These are phyloP conservation scores for Chlorella sp. DNA, from an alignment of 139 green algal species.

Conservation along the genomic window DNA sequence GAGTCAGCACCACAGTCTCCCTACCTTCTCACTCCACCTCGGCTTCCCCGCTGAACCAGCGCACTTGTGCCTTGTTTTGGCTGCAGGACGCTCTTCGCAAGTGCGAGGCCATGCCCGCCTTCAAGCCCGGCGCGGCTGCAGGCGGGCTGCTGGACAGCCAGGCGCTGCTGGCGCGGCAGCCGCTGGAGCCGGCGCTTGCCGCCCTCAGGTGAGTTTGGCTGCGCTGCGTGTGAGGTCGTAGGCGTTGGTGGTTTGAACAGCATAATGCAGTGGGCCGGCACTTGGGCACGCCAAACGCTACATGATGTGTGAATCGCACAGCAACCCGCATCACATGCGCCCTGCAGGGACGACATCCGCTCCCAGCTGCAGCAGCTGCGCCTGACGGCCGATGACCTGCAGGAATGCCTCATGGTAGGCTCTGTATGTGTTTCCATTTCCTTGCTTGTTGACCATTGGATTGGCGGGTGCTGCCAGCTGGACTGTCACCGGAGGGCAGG, in stretches of 20 bases:
- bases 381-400: slow-evolving; percentile 38
- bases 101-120: slow-evolving; percentile 49
- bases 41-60: no score
- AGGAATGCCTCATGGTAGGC: slow-evolving; percentile 40
- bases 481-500: no score
- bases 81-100: slow-evolving; percentile 28
- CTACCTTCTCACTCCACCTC: no score
- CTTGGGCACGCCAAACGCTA: no score
- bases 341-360: slow-evolving; percentile 22
- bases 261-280: no score
- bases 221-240: no score
- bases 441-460: no score
- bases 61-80: background rate
- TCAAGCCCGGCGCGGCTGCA: slow-evolving; percentile 15
- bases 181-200: slow-evolving; percentile 29
- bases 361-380: slow-evolving; percentile 37
- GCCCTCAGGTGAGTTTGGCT: background rate
- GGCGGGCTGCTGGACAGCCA: background rate
- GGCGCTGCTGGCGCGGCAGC: slow-evolving; percentile 28
- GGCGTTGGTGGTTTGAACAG: no score
- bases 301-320: no score
- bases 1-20: no score
- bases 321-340: no score
- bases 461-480: no score
- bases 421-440: background rate